Conservation (phyloP, 176 grass and related monocot genomes). For the Aechmea fasciata region DNA sequence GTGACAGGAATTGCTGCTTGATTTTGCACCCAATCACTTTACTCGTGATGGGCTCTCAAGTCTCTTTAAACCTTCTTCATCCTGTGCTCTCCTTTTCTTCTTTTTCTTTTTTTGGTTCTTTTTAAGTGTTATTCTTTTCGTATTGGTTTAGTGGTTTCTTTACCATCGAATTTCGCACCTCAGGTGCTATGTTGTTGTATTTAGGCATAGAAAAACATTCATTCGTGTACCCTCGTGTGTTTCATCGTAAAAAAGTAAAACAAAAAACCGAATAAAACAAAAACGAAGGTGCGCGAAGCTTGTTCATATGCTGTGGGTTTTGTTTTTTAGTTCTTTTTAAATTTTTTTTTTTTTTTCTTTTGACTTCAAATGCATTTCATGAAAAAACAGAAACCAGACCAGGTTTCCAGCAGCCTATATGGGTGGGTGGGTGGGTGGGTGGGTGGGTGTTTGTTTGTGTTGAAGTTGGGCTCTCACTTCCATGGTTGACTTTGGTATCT, state of each 20-base stretch:
- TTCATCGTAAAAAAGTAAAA: neutral
- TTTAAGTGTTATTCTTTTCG: neutral
- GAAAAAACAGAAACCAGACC: no score
- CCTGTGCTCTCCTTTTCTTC: neutral
- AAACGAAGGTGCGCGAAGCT: no score
- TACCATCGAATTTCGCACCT: neutral
- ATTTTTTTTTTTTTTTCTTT: neutral
- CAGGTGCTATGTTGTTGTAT: neutral
- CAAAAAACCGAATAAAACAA: neutral
- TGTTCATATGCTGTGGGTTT: neutral
- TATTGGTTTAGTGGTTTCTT: neutral
- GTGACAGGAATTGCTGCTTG: neutral
- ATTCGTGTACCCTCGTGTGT: neutral
- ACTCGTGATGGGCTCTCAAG: neutral
- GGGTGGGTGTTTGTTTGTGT: no score
- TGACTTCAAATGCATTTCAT: no score
- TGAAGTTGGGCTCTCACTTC: no score
- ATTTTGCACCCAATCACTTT: neutral
- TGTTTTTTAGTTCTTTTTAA: no score
- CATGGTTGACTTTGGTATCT: no score
- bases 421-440: no score
- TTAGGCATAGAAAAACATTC: neutral
- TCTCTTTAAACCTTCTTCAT: neutral
- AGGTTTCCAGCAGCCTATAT: no score
- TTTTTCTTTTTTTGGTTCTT: neutral